Evolutionary conservation across 1,284 basidiomycete species (phyloP).

Genomic region (Psilocybe mexicana): DNA sequence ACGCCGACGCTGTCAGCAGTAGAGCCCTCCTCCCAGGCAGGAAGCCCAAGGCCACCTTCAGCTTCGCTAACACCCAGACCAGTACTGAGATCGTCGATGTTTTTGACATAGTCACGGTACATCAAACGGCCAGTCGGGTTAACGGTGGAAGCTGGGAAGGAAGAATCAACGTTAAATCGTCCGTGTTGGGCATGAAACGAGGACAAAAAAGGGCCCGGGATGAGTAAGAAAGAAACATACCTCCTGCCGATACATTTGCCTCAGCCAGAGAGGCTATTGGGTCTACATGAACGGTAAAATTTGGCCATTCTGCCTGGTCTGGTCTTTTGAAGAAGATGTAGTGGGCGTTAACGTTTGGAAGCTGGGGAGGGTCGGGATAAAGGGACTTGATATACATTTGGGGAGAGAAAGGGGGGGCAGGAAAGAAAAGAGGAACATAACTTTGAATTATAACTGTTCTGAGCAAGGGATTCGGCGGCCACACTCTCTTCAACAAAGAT

Average conservation of each 20-base stretch:
- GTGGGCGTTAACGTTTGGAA: conserved; percentile 55
- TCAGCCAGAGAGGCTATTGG: conserved; percentile 23
- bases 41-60: conserved; percentile 59
- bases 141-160: conserved; percentile 16
- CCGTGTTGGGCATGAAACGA: neutral
- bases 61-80: conserved; percentile 47
- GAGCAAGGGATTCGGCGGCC: neutral
- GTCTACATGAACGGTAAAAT: conserved; percentile 61
- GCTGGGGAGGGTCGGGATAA: conserved; percentile 39
- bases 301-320: conserved; percentile 50
- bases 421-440: neutral
- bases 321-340: conserved; percentile 56
- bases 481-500: neutral
- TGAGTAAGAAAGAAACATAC: neutral
- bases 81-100: conserved; percentile 56
- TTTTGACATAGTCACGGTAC: conserved; percentile 49
- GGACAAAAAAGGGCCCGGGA: neutral
- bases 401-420: neutral
- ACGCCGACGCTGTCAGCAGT: conserved; percentile 14
- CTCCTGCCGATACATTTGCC: neutral
- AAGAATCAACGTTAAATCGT: neutral
- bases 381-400: conserved; percentile 43
- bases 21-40: conserved; percentile 20
- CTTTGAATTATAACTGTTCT: neutral
- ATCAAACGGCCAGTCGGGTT: conserved; percentile 32